A percentile compares a stretch with the other conserved stretches of the same genome.
These are phyloP conservation scores for Neonectria ditissima DNA, from an alignment of 2,329 filamentous ascomycete genomes.

Conservation along the genomic window DNA sequence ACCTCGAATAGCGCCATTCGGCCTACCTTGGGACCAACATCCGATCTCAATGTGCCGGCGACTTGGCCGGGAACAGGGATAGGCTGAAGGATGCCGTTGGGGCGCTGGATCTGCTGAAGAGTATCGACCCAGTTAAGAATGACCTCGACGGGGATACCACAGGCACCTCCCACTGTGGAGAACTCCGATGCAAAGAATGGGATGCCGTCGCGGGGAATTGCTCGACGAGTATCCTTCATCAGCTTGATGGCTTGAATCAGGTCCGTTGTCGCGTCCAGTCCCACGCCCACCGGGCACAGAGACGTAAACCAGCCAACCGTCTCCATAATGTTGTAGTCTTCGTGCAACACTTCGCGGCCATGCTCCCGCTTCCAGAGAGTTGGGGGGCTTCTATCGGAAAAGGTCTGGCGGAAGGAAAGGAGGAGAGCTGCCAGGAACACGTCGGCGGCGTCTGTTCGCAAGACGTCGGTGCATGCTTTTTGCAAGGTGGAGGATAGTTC, in stretches of 20 bases:
- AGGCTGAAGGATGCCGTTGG: slow-evolving; percentile 63
- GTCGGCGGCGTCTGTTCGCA: slow-evolving; percentile 65
- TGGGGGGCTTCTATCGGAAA: slow-evolving; percentile 63
- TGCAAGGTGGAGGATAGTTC: slow-evolving; percentile 59
- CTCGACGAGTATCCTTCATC: slow-evolving; percentile 64
- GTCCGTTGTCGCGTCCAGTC: slow-evolving; percentile 59
- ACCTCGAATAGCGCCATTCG: slow-evolving; percentile 65
- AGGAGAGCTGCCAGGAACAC: slow-evolving; percentile 66
- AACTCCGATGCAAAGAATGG: slow-evolving; percentile 63
- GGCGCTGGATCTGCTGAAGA: slow-evolving; percentile 60
- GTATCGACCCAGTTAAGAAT: slow-evolving; percentile 68
- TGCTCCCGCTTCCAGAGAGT: slow-evolving; percentile 67
- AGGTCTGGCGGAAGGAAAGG: slow-evolving; percentile 67
- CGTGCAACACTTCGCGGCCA: slow-evolving; percentile 58
- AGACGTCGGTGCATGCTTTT: slow-evolving; percentile 56
- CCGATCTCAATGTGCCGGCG: slow-evolving; percentile 53
- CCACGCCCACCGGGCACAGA: slow-evolving; percentile 63
- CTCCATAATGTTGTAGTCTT: slow-evolving; percentile 63
- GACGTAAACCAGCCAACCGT: slow-evolving; percentile 73
- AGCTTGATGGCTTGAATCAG: slow-evolving; percentile 63
- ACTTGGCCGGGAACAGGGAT: slow-evolving; percentile 55
- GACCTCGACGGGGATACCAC: slow-evolving; percentile 66
- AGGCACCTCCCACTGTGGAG: slow-evolving; percentile 48
- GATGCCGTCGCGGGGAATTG: slow-evolving; percentile 58
- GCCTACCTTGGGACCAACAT: slow-evolving; percentile 59